Conservation (phyloP, 805 yeast genomes). For the Ogataea pilisensis region DNA sequence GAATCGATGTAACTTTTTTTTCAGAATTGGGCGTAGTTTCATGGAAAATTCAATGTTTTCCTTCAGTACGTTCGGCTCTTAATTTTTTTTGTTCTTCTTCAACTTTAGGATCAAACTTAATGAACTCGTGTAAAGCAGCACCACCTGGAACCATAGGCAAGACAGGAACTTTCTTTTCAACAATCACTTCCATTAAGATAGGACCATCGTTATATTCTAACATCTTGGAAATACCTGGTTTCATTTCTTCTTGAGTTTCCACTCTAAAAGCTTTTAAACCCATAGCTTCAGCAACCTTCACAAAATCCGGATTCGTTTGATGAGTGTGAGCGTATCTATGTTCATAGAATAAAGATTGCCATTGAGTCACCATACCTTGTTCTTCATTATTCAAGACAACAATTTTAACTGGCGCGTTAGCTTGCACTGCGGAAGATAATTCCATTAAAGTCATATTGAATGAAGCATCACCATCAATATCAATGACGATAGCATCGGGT, state of each 20-base stretch:
- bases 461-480: slow-evolving; percentile 98
- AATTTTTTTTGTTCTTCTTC: slow-evolving; percentile 67
- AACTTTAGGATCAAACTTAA: slow-evolving; percentile 76
- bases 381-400: slow-evolving; percentile 93
- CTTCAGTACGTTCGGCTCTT: slow-evolving; percentile 70
- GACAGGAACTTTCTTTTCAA: slow-evolving; percentile 92
- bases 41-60: slow-evolving; percentile 53
- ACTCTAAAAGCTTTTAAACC: slow-evolving; percentile 81
- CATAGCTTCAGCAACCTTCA: slow-evolving; percentile 92
- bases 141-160: slow-evolving; percentile 98
- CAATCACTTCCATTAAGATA: slow-evolving; percentile 82
- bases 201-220: slow-evolving; percentile 74
- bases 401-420: slow-evolving; percentile 83
- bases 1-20: no score
- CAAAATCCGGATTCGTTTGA: slow-evolving; percentile 90
- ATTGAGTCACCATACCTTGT: slow-evolving; percentile 99
- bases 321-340: slow-evolving; percentile 98
- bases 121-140: slow-evolving; percentile 89
- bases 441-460: slow-evolving; percentile 97
- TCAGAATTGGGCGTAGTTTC: no score
- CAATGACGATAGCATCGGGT: slow-evolving; percentile 93
- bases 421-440: slow-evolving; percentile 91
- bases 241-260: slow-evolving; percentile 61
- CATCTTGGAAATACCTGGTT: slow-evolving; percentile 58
- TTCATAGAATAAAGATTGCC: slow-evolving; percentile 97